Conservation (phyloP, 495 filamentous ascomycete genomes). For the Daldinia bambusicola region DNA sequence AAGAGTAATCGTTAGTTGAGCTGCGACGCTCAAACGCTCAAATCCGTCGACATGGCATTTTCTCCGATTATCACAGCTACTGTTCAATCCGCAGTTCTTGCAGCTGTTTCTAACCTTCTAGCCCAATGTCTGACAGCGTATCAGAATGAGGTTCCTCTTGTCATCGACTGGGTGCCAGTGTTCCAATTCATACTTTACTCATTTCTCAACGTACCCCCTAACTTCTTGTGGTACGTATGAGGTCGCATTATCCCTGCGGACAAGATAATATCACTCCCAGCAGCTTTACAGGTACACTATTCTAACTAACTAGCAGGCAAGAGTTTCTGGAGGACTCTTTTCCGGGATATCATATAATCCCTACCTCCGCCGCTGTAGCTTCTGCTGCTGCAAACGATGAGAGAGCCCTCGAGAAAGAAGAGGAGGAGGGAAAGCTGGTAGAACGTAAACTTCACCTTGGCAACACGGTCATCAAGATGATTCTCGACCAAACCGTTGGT, state of each 20-base stretch:
- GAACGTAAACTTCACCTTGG: slow-evolving; percentile 66
- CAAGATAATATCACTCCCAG: slow-evolving; percentile 17
- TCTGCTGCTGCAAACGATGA: slow-evolving; percentile 55
- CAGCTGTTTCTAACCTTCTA: slow-evolving; percentile 79
- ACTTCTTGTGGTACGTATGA: slow-evolving; percentile 81
- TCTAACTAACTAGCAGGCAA: slow-evolving; percentile 53
- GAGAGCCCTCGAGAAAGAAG: slow-evolving; percentile 55
- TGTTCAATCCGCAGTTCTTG: slow-evolving; percentile 76
- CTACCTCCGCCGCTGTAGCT: slow-evolving; percentile 49
- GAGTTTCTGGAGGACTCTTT: slow-evolving; percentile 62
- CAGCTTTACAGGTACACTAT: slow-evolving; percentile 8
- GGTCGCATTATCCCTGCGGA: background rate
- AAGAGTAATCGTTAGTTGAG: background rate
- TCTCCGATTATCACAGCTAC: slow-evolving; percentile 72
- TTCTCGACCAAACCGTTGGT: slow-evolving; percentile 83
- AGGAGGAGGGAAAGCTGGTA: slow-evolving; percentile 52
- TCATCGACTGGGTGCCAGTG: slow-evolving; percentile 70
- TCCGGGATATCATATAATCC: slow-evolving; percentile 54
- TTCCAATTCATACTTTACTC: slow-evolving; percentile 83
- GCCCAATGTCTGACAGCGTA: slow-evolving; percentile 82
- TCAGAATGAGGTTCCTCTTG: slow-evolving; percentile 60
- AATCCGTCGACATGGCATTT: slow-evolving; percentile 46
- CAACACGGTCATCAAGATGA: slow-evolving; percentile 83
- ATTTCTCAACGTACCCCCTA: slow-evolving; percentile 80
- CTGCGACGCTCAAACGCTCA: background rate